Percentiles rank a stretch among this genome's conserved stretches.
phyloP scores from a whole-genome alignment of 129 eudicot species.

The Ambrosia trifida region DNA sequence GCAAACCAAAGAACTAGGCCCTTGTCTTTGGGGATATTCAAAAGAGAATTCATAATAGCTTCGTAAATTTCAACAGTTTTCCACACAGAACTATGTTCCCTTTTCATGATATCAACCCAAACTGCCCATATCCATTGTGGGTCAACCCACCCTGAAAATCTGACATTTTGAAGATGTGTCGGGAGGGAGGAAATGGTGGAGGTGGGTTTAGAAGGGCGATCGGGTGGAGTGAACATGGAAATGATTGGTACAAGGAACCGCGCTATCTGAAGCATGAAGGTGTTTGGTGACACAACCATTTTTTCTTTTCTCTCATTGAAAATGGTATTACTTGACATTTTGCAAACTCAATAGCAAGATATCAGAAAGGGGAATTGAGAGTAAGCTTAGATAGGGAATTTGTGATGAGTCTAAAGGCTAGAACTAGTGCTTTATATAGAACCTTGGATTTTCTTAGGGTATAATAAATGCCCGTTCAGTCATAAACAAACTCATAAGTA shows the following conservation, averaged over 20 bases:
- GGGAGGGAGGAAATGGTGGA: slow-evolving; percentile 1
- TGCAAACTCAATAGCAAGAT: slow-evolving; percentile 8
- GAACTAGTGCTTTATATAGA: slow-evolving; percentile 22
- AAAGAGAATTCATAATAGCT: slow-evolving; percentile 33
- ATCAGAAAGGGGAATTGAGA: slow-evolving; percentile 12
- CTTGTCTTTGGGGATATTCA: slow-evolving; percentile 26
- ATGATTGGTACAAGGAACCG: slow-evolving; percentile 9
- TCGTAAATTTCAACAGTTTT: slow-evolving; percentile 25
- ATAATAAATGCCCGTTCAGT: slow-evolving; percentile 12
- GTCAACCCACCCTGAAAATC: neutral
- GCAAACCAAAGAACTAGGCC: slow-evolving; percentile 26
- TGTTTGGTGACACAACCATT: slow-evolving; percentile 1
- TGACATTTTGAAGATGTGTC: neutral
- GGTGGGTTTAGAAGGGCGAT: slow-evolving; percentile 4
- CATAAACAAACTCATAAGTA: slow-evolving; percentile 1
- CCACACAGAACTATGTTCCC: slow-evolving; percentile 25
- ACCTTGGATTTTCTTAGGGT: slow-evolving; percentile 6
- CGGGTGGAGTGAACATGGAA: neutral
- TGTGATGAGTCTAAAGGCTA: slow-evolving; percentile 9
- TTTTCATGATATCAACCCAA: slow-evolving; percentile 34
- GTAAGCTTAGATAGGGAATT: neutral
- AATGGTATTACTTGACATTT: slow-evolving; percentile 15
- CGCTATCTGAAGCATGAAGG: neutral
- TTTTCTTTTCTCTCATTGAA: neutral
- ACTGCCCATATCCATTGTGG: slow-evolving; percentile 30